Base-by-base conservation (phyloP, 2,329 filamentous ascomycete genomes). In the Myotisia sp. region DNA sequence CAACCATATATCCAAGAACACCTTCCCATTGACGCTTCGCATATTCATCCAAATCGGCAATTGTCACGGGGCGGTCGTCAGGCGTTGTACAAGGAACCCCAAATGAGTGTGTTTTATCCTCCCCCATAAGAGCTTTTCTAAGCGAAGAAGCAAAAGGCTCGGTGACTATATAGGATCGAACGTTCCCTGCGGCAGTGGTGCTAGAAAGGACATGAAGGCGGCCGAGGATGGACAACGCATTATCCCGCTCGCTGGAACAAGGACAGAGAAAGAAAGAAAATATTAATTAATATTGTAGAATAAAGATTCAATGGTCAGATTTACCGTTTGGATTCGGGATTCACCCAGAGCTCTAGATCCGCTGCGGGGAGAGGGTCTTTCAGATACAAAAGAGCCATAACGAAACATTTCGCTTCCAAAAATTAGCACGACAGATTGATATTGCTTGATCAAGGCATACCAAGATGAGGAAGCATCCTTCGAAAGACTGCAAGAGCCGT, bases 401-500 rank as follows among this genome's bases (percentile, higher is more conserved):
- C 87, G 50, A 98, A 79, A 10, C 77, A 84, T 68, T 98, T 95
- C 47, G 90, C 87, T 83, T 48, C 46, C 19, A 46, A 37, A 36
- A 24, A 40, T 41, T 44, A 41, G 33, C 29, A 34, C 17, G 28
- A 20, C 43, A 40, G 10, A 33, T 28, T 14, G 26, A n/a, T 28
- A 13, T 20, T 20, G 12, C 3, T 3, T 8, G 9, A 23, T 14
- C 19, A 26, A 6, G 16, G n/a, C 32, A 20, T 67, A 86, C 81
- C 84, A 41, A 95, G 63, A 52, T 92, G 81, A 38, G 90, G 84
- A 38, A 98, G 71, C 85, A 98, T 94, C 62, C 90, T 86, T 46
- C 90, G 76, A 57, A 95, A 95, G 50, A 98, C 86, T 45, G 90
- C 90, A 45, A 98, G 75, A 23, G 86, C 81, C 1, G 90, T 93